Evolutionary conservation across 2,329 filamentous ascomycete species (phyloP).

Genomic region (Clonostachys byssicola): DNA sequence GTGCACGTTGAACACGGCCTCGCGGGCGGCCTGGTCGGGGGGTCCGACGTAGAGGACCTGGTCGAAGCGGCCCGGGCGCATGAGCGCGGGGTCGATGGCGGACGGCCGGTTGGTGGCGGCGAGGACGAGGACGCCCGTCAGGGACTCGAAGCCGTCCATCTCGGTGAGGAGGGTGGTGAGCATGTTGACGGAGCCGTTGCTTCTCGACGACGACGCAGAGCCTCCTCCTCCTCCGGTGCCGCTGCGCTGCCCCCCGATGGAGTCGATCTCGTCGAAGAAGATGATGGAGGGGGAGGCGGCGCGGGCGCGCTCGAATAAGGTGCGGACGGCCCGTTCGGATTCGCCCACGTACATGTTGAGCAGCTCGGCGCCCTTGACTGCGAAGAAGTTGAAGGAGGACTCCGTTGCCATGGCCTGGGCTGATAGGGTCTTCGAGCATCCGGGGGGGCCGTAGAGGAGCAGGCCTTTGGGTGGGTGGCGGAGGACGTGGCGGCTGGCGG

Average conservation of each 20-base stretch:
- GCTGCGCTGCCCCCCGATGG: conserved; percentile 60
- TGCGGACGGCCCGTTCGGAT: conserved; percentile 79
- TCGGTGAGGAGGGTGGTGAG: conserved; percentile 88
- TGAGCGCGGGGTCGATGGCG: conserved; percentile 77
- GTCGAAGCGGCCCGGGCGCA: conserved; percentile 83
- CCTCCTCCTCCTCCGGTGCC: conserved; percentile 32
- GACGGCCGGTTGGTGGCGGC: conserved; percentile 91
- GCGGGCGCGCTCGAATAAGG: conserved; percentile 80
- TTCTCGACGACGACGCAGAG: conserved; percentile 7
- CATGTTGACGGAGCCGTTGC: conserved; percentile 65
- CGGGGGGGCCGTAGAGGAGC: conserved; percentile 86
- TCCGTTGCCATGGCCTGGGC: conserved; percentile 90
- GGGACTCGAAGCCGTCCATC: conserved; percentile 89
- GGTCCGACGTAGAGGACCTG: conserved; percentile 81
- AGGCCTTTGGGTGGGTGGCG: conserved; percentile 71
- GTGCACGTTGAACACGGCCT: conserved; percentile 71
- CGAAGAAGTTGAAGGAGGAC: conserved; percentile 87
- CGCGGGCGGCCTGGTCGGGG: conserved; percentile 67
- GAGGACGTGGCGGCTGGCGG: conserved; percentile 26
- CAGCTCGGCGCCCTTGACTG: conserved; percentile 89
- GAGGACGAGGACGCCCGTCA: conserved; percentile 80
- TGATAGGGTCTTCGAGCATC: conserved; percentile 90
- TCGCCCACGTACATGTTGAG: conserved; percentile 98
- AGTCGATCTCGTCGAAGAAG: conserved; percentile 96
- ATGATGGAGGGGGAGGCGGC: conserved; percentile 89